A percentile compares a stretch with the other conserved stretches of the same genome.
Evolutionary conservation across 2,329 filamentous ascomycete genomes (phyloP).

Genomic region (Pseudogymnoascus sp.): DNA sequence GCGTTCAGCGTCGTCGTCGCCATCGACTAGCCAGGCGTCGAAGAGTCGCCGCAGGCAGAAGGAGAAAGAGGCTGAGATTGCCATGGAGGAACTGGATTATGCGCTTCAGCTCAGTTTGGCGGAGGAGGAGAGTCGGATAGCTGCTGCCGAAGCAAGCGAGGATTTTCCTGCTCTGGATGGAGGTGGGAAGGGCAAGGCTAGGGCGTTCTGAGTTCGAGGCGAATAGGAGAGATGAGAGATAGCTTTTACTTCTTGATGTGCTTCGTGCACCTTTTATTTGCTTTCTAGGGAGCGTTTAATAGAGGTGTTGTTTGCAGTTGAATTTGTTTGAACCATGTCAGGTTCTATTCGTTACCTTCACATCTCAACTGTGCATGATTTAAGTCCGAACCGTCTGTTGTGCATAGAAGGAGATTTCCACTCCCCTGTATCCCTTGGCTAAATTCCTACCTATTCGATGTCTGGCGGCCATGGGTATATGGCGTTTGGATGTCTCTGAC

Average conservation of each 20-base stretch:
- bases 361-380: not conserved
- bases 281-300: not conserved
- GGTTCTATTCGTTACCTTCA: no score
- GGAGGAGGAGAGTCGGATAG: slow-evolving; percentile 37
- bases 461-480: no score
- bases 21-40: slow-evolving; percentile 28
- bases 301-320: not conserved
- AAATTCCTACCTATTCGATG: no score
- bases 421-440: no score
- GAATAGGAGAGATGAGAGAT: not conserved
- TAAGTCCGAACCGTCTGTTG: not conserved
- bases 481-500: no score
- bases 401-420: not conserved
- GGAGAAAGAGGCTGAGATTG: slow-evolving; percentile 25
- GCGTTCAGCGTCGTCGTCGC: slow-evolving; percentile 30
- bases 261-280: not conserved
- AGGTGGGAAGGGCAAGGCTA: slow-evolving; percentile 36
- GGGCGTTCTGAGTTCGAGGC: slow-evolving; percentile 17
- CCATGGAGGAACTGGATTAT: slow-evolving; percentile 49
- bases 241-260: slow-evolving; percentile 1
- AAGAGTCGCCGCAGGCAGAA: slow-evolving; percentile 14
- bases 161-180: slow-evolving; percentile 36
- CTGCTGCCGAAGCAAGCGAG: slow-evolving; percentile 23
- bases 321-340: not conserved
- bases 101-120: slow-evolving; percentile 54